Evolutionary conservation across 1,284 basidiomycete genomes (phyloP), one percentile per base, ranked within the genome.

Genomic region (Trichosporon faecale): DNA sequence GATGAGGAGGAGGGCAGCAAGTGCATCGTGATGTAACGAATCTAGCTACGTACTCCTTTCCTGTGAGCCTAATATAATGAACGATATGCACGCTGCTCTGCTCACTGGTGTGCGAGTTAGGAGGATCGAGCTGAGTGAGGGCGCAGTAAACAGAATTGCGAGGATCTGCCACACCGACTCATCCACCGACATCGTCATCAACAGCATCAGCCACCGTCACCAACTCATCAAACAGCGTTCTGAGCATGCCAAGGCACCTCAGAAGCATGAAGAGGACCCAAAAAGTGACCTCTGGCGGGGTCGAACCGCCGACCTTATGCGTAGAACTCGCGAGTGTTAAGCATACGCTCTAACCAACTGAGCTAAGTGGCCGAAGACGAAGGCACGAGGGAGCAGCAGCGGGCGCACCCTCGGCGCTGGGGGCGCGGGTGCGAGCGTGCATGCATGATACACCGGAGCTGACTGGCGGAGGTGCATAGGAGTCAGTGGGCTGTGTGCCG

Each of bases 251-350:
- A n/a, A n/a, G n/a, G n/a, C n/a, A n/a, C n/a, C 21, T 49, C n/a
- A 21, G 18, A n/a, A 21, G 46, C 7, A 18, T n/a, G n/a, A 6
- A 11, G 5, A n/a, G 21, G 46, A 23, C n/a, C n/a, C 18, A 49
- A 49, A 49, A 49, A n/a, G 7, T 49, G 46, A 49, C 46, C 46
- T 49, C 46, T 49, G 46, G 46, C 46, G 46, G 46, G 46, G 46
- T 49, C 46, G 46, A 49, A 49, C 46, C 46, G 46, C 46, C 46
- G 46, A 49, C 46, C 46, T 49, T 49, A 49, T 49, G 46, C 46
- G 46, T 49, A 23, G 12, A 40, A 49, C 11, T 21, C 46, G 21
- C 46, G 21, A 23, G 46, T 49, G 46, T 49, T 49, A 49, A 49
- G 46, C 46, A 49, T 49, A 49, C 46, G 44, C 44, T 46, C 44